Base-by-base conservation (phyloP, 2,329 filamentous ascomycete species). In the Ceratocystis papillata region DNA sequence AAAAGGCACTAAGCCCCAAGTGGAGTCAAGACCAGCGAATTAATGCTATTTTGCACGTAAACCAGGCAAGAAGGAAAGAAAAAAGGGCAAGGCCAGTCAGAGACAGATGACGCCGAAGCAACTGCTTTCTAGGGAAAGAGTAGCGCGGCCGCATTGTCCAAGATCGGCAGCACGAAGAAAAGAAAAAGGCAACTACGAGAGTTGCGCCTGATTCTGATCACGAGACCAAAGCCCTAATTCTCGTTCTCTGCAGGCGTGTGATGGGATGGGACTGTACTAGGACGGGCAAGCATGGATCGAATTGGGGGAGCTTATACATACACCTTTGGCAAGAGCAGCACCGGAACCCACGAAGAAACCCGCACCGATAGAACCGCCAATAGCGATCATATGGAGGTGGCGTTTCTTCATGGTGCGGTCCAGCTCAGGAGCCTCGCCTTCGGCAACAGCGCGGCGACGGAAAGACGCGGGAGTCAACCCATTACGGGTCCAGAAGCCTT, bases 271-370 rank as follows among this genome's bases (percentile, higher is more conserved):
- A 17, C n/a, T 7, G 22, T 5, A 25, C 8, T 30, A 55, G 55
- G 6, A 8, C 0, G 44, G 28, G 5, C 28, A 63, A 48, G 7
- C 17, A 12, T 5, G 30, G 30, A 41, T 10, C 4, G n/a, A 63
- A 7, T 20, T 30, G 20, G 25, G 25, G 22, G 37, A 4, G 17
- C 67, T 7, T 50, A 45, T 53, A 75, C 77, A 72, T 75, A 78
- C 79, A 75, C 82, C 82, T 67, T 75, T 78, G 69, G 71, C 71
- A n/a, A 84, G 74, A 60, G 82, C 82, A 70, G 75, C 72, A 70
- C 82, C 82, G 45, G 81, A 83, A 70, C 82, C 81, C 71, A 84
- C 82, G 73, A 84, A 85, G 76, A 85, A 83, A 76, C 82, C 82
- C 72, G 82, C 82, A 73, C 82, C 82, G 66, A 85, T 85, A 41